Evolutionary conservation across 139 green algal genomes (phyloP).

Genomic region (Chlamydomonas incerta): DNA sequence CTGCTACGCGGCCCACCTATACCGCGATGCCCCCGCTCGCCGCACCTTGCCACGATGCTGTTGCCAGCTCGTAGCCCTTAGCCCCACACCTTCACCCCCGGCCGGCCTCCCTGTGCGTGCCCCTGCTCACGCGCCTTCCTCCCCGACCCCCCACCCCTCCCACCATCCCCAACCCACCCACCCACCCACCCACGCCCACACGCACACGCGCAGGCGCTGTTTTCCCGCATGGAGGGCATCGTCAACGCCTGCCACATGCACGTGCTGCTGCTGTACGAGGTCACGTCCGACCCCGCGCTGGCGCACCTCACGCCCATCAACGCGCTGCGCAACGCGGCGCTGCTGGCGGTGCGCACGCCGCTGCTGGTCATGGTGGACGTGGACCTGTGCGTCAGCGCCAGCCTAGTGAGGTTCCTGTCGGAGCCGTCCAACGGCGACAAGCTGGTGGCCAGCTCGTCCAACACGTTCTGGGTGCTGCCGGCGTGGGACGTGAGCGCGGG

Average conservation of each 20-base stretch:
- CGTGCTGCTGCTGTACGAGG: slow-evolving; percentile 57
- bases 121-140: no score
- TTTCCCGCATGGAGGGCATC: neutral
- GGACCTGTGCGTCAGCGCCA: slow-evolving; percentile 51
- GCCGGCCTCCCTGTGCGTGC: no score
- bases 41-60: no score
- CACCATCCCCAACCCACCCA: no score
- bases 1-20: no score
- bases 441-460: neutral
- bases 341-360: slow-evolving; percentile 49
- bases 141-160: no score
- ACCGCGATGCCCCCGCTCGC: no score
- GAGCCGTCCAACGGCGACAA: neutral
- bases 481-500: slow-evolving; percentile 15
- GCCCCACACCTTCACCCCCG: no score
- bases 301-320: slow-evolving; percentile 57
- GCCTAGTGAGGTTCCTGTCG: neutral
- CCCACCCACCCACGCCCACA: neutral
- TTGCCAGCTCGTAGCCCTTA: no score
- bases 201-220: slow-evolving; percentile 9
- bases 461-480: slow-evolving; percentile 26
- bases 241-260: slow-evolving; percentile 41
- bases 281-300: slow-evolving; percentile 8
- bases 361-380: slow-evolving; percentile 62
- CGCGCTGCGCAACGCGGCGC: slow-evolving; percentile 53